Percentiles rank a stretch among this genome's conserved stretches.
Conservation (phyloP, 257 asterid genomes). For the Nicotiana otophora region DNA sequence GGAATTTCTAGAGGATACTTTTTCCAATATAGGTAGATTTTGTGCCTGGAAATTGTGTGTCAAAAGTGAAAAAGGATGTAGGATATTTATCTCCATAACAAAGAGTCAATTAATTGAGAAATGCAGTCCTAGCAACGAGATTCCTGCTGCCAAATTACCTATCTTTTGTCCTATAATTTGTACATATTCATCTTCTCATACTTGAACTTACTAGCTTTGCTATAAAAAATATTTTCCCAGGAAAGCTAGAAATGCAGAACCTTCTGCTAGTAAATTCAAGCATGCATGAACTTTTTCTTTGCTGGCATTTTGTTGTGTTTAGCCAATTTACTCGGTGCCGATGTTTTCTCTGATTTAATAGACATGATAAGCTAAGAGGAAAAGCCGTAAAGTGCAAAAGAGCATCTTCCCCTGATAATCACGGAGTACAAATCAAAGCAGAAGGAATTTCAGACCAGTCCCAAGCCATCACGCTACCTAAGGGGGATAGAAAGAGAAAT, state of each 20-base stretch:
- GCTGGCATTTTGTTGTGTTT: not conserved
- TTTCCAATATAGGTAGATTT: not conserved
- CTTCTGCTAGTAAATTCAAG: not conserved
- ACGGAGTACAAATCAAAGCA: conserved; percentile 14
- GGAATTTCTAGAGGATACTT: not conserved
- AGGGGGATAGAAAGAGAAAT: conserved; percentile 31
- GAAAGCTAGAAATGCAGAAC: not conserved
- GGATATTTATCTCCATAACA: not conserved
- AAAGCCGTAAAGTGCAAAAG: conserved; percentile 3
- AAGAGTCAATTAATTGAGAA: not conserved
- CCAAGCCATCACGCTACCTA: conserved; percentile 45
- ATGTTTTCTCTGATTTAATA: not conserved
- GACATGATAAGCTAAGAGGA: not conserved
- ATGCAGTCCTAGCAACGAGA: not conserved
- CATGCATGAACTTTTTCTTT: not conserved
- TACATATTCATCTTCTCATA: not conserved
- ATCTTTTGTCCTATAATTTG: not conserved
- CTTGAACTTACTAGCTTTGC: not conserved
- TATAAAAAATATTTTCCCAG: not conserved
- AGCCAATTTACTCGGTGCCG: not conserved
- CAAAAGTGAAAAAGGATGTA: not conserved
- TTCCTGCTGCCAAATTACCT: not conserved
- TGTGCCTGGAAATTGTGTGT: not conserved
- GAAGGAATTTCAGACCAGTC: conserved; percentile 21
- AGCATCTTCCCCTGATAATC: conserved; percentile 26